A percentile compares a stretch with the other conserved stretches of the same genome.
Evolutionary conservation across 2,329 filamentous ascomycete genomes (phyloP).

Genomic region (Hirsutella rhossiliensis): DNA sequence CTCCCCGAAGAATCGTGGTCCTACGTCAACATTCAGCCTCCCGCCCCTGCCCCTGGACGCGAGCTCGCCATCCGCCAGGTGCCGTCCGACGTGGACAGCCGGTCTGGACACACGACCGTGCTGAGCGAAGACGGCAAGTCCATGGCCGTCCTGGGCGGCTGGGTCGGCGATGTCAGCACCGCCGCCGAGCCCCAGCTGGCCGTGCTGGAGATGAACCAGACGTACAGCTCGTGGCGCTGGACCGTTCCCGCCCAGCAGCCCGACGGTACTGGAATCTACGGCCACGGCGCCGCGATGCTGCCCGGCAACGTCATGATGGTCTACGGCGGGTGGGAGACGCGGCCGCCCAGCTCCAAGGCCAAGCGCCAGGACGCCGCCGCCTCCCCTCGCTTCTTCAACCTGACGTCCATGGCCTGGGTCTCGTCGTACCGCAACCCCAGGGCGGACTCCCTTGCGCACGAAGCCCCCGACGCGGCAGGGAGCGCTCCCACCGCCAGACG

Average conservation of each 20-base stretch:
- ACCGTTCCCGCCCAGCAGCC: slow-evolving; percentile 42
- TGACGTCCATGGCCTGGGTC: slow-evolving; percentile 44
- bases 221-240: slow-evolving; percentile 69
- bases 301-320: slow-evolving; percentile 60
- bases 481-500: slow-evolving; percentile 11
- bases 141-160: slow-evolving; percentile 78
- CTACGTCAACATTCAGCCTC: slow-evolving; percentile 50
- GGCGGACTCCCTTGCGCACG: slow-evolving; percentile 3
- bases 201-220: slow-evolving; percentile 61
- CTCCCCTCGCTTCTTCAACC: slow-evolving; percentile 38
- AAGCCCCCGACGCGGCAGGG: slow-evolving; percentile 11
- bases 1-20: slow-evolving; percentile 80
- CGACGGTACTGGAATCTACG: slow-evolving; percentile 38
- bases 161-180: slow-evolving; percentile 71
- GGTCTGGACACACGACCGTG: slow-evolving; percentile 82
- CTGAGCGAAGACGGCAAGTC: slow-evolving; percentile 65
- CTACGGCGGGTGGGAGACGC: slow-evolving; percentile 48
- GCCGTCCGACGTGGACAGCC: slow-evolving; percentile 47
- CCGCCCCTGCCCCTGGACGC: neutral
- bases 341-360: slow-evolving; percentile 10
- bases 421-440: slow-evolving; percentile 36
- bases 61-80: slow-evolving; percentile 11
- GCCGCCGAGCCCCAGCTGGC: slow-evolving; percentile 74
- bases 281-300: slow-evolving; percentile 50
- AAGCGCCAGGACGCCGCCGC: slow-evolving; percentile 20